These are phyloP conservation scores for Leccinum angustisporum DNA, from an alignment of 1,284 basidiomycete genomes.

Conservation along the genomic window DNA sequence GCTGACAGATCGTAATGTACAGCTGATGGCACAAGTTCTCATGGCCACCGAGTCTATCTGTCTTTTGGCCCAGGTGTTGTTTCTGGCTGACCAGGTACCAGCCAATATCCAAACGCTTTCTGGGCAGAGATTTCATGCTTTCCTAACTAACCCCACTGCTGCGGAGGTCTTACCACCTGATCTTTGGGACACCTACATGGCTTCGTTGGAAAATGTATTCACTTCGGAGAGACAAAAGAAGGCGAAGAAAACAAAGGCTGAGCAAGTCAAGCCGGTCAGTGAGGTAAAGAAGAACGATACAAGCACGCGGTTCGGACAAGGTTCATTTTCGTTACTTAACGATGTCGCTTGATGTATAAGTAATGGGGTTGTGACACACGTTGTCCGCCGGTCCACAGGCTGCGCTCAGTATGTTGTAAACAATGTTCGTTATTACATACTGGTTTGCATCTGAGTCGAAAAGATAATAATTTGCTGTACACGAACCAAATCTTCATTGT, in stretches of 20 bases:
- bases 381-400: too few relatives aligned
- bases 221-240: slow-evolving; percentile 45
- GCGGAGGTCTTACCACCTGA: slow-evolving; percentile 26
- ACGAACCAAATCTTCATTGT: not conserved
- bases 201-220: slow-evolving; percentile 52
- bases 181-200: slow-evolving; percentile 49
- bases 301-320: slow-evolving; percentile 9
- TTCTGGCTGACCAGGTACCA: slow-evolving; percentile 49
- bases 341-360: slow-evolving; percentile 19
- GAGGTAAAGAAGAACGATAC: slow-evolving; percentile 12
- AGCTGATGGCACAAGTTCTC: slow-evolving; percentile 68
- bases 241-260: slow-evolving; percentile 38
- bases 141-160: slow-evolving; percentile 37
- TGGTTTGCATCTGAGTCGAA: not conserved
- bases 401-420: not conserved
- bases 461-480: not conserved
- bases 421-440: not conserved
- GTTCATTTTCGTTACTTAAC: slow-evolving; percentile 30
- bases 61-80: slow-evolving; percentile 58
- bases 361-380: not conserved
- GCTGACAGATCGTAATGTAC: slow-evolving; percentile 61
- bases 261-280: slow-evolving; percentile 9
- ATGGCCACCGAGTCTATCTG: slow-evolving; percentile 59
- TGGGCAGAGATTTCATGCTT: slow-evolving; percentile 55
- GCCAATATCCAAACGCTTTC: slow-evolving; percentile 52